A percentile compares a stretch with the other conserved stretches of the same genome.
These are phyloP conservation scores for Colletotrichum shisoi DNA, from an alignment of 2,329 filamentous ascomycete species.

Conservation along the genomic window DNA sequence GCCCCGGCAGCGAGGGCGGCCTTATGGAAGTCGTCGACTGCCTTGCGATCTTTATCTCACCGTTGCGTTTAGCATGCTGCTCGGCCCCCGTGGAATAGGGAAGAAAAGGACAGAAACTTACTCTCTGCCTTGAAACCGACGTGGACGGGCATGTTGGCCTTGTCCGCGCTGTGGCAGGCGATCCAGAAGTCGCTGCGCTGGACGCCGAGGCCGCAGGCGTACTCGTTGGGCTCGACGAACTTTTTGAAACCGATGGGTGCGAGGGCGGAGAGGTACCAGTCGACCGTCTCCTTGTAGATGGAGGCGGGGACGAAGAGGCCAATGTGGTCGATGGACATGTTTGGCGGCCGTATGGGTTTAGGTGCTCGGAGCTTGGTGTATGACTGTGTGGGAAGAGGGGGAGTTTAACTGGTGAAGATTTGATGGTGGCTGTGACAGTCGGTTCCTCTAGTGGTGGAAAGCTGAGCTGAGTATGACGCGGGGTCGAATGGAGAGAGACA, in stretches of 20 bases:
- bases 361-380: background rate
- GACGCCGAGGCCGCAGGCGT: conserved; percentile 47
- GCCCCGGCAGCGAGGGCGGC: conserved; percentile 54
- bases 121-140: conserved; percentile 48
- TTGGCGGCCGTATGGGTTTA: conserved; percentile 8
- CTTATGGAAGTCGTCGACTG: conserved; percentile 56
- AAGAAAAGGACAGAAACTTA: conserved; percentile 32
- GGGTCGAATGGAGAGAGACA: background rate
- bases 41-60: conserved; percentile 47
- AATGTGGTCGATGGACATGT: conserved; percentile 51
- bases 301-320: conserved; percentile 45
- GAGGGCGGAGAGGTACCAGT: conserved; percentile 49
- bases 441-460: background rate
- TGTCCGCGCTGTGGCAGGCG: conserved; percentile 31
- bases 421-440: background rate
- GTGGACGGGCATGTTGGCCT: conserved; percentile 42
- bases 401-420: background rate
- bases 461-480: background rate
- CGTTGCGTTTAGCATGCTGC: background rate
- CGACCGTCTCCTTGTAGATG: conserved; percentile 44
- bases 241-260: conserved; percentile 50
- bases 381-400: background rate
- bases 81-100: no score
- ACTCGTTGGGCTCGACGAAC: conserved; percentile 43
- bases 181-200: conserved; percentile 48